phyloP scores from a whole-genome alignment of 495 filamentous ascomycete genomes.

The Cenococcum geophilum region DNA sequence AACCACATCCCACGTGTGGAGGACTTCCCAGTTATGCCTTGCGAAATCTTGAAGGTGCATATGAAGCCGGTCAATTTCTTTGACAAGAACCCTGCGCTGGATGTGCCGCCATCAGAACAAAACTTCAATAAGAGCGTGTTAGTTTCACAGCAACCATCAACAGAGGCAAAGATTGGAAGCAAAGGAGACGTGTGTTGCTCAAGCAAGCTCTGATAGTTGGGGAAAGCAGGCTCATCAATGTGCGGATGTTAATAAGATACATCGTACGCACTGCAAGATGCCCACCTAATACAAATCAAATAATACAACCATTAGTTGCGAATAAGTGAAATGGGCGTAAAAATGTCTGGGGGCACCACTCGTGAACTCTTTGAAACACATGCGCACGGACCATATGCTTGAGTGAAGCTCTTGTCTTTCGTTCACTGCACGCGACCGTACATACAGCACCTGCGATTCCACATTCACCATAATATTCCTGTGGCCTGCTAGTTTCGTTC shows the following conservation, averaged over 20 bases:
- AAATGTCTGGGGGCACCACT: too few relatives aligned
- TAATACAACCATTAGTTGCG: too few relatives aligned
- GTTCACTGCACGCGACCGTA: not conserved
- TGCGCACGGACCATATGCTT: too few relatives aligned
- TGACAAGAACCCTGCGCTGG: conserved; percentile 64
- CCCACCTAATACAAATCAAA: too few relatives aligned
- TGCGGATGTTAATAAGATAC: too few relatives aligned
- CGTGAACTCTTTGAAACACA: too few relatives aligned
- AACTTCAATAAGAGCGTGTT: conserved; percentile 46
- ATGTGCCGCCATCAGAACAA: conserved; percentile 61
- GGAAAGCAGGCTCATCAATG: too few relatives aligned
- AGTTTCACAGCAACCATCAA: conserved; percentile 36
- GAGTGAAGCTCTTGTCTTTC: not conserved
- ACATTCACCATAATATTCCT: not conserved
- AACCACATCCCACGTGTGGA: conserved; percentile 39
- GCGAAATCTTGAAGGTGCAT: conserved; percentile 55
- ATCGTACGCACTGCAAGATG: too few relatives aligned
- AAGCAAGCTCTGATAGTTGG: conserved; percentile 30
- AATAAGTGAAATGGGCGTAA: too few relatives aligned
- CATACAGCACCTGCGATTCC: not conserved
- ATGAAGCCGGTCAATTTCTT: conserved; percentile 71
- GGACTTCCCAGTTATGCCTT: conserved; percentile 54
- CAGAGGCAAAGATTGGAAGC: conserved; percentile 35
- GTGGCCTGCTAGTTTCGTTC: too few relatives aligned
- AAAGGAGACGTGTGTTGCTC: conserved; percentile 42